Base-by-base conservation (phyloP, 305 asterid genomes). In the Fraxinus xanthoxyloides region DNA sequence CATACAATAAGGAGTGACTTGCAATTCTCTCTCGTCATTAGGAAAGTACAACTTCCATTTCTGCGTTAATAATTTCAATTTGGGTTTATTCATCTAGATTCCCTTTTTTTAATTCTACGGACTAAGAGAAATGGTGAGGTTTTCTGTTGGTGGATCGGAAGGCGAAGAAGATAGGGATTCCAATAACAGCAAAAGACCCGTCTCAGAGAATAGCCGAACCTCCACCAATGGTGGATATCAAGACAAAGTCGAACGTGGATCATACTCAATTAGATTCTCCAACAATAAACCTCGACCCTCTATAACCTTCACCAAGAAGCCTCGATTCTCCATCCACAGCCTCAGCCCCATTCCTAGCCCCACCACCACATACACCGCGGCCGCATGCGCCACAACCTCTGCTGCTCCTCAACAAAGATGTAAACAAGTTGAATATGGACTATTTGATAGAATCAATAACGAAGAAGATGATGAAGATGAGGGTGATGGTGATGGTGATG, bases 91-190 rank as follows among this genome's bases (percentile, higher is more conserved):
- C 17, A 40, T 40, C 51, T 43, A 43, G 54, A 40, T 40, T 40
- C 51, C 51, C 15, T 7, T 7, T 34, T 36, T 36, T 7, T 7
- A 40, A 40, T 40, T 40, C 51, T 26, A 51, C 65, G 54, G 5
- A 3, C 21, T 0, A 34, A 72, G 24, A 8, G 51, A 79, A 70
- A 90, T 87, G 92, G 83, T 78, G 75, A 88, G 90, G 83, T 85
- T 87, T 82, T 82, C 93, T 31, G 81, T 80, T 17, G 89, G 80
- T 77, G 89, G 89, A 36, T 87, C 86, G 43, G 93, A 81, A 46
- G 90, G 81, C 36, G 89, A 80, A 28, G 79, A 76, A 72, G 86
- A 79, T 12, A 86, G 77, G 32, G 43, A 85, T 7, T 79, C 80
- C 24, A 79, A 19, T 15, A 40, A 61, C 81, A 72, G 23, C 82